These are phyloP conservation scores for Pseudotulostoma volvatum DNA, from an alignment of 495 filamentous ascomycete genomes.

Conservation along the genomic window DNA sequence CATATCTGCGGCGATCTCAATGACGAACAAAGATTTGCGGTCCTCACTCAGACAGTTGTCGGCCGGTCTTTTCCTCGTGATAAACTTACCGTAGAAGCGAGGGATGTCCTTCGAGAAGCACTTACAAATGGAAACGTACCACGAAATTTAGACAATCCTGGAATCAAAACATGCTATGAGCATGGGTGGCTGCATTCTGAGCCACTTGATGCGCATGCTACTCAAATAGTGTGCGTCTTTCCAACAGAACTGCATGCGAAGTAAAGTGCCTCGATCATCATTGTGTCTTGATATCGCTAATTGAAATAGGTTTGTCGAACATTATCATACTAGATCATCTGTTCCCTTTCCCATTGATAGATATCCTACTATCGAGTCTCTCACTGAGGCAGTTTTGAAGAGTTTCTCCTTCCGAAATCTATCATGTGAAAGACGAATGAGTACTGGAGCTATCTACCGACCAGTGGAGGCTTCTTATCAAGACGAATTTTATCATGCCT, in stretches of 20 bases:
- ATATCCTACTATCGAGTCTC: not conserved
- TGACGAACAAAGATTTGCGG: conserved; percentile 1
- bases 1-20: not conserved
- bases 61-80: not conserved
- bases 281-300: not conserved
- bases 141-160: not conserved
- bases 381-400: conserved; percentile 1
- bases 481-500: conserved; percentile 6
- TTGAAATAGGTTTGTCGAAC: conserved; percentile 1
- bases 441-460: not conserved
- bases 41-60: not conserved
- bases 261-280: not conserved
- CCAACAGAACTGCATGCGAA: conserved; percentile 6
- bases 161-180: conserved; percentile 2
- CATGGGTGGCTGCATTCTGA: conserved; percentile 6
- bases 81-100: not conserved
- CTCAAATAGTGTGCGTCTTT: conserved; percentile 1
- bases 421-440: not conserved
- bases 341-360: conserved; percentile 2
- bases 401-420: conserved; percentile 2
- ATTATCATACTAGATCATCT: not conserved
- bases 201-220: not conserved
- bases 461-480: conserved; percentile 6
- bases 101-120: not conserved
- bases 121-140: not conserved